Evolutionary conservation across 1,284 basidiomycete genomes (phyloP), one percentile per base, ranked within the genome.

Genomic region (Volvariella surrecta): DNA sequence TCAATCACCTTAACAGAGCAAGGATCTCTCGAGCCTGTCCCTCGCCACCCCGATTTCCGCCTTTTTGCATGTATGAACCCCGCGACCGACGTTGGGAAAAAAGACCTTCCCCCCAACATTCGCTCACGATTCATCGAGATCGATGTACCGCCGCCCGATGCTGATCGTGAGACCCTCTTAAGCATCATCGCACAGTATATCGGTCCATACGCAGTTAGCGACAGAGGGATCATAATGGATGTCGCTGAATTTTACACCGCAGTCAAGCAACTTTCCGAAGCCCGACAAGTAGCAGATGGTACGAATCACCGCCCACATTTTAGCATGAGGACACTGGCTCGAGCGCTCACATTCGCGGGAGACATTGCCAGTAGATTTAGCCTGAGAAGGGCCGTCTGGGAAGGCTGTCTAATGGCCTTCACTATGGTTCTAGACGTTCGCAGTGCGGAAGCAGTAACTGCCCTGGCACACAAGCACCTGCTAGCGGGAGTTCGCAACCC

Each of bases 41-140:
- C 83, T 24, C 84, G 96, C 1, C 96, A 99, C 60, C 82, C 91
- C 15, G 85, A 96, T 54, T 99, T 99, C 66, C 86, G 95, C 19
- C 70, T 99, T 6, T 99, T 99, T 56, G 94, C 93, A 1, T 99
- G 96, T 60, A 99, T 99, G 96, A 99, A 99, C 58, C 96, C 96
- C 1, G 96, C 96, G 0, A 99, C 95, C 2, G 96, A 99, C 52
- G 90, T 98, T 16, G 96, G 96, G 43, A 99, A 99, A 71, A 95
- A 93, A 56, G 95, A 98, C 55, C 79, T 99, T 1, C 90, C 92
- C 8, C 82, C 88, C 0, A 87, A 87, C 52, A 85, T 99, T 38
- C 83, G 95, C 28, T 81, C 86, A 4, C 81, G 89, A 22, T 99
- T 99, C 67, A 98, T 93, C 1, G 96, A 99, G 62, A 79, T 99